These are phyloP conservation scores for Melanogaster broomeanus DNA, from an alignment of 768 basidiomycete species.

Conservation along the genomic window DNA sequence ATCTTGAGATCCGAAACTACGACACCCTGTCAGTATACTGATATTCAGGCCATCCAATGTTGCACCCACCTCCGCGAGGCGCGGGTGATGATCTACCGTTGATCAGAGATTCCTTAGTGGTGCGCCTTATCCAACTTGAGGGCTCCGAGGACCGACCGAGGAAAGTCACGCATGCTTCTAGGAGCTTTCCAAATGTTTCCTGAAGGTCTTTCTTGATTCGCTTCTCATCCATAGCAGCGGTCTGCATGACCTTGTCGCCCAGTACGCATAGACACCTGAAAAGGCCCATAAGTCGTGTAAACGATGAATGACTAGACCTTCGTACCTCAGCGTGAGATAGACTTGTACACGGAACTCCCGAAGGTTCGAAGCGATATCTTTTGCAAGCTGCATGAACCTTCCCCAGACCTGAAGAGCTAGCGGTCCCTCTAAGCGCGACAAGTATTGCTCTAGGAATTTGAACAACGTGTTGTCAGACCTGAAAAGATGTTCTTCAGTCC, in stretches of 20 bases:
- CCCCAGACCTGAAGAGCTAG: constrained; percentile 92
- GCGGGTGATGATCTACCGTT: constrained; percentile 77
- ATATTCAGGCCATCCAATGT: neutral
- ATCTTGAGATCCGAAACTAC: constrained; percentile 41
- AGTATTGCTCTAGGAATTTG: constrained; percentile 86
- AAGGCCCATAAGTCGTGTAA: constrained; percentile 11
- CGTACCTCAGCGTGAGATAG: constrained; percentile 73
- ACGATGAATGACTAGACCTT: neutral
- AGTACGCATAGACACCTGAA: constrained; percentile 74
- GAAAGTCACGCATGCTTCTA: constrained; percentile 76
- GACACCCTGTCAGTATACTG: neutral
- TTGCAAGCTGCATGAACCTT: constrained; percentile 73
- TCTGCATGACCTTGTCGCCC: constrained; percentile 84
- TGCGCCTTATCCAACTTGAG: constrained; percentile 77
- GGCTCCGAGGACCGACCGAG: constrained; percentile 74
- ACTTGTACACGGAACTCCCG: constrained; percentile 71
- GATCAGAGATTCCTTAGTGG: constrained; percentile 59
- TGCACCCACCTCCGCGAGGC: constrained; percentile 49
- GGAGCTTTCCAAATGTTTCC: constrained; percentile 84
- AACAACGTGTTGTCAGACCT: constrained; percentile 77
- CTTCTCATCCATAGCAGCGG: constrained; percentile 88
- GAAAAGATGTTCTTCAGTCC: constrained; percentile 6
- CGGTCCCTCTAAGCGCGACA: constrained; percentile 83
- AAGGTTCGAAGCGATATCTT: constrained; percentile 68
- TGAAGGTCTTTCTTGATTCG: constrained; percentile 88